These are phyloP conservation scores for Diospyros kaki DNA, from an alignment of 148 eudicot genomes.

Conservation along the genomic window DNA sequence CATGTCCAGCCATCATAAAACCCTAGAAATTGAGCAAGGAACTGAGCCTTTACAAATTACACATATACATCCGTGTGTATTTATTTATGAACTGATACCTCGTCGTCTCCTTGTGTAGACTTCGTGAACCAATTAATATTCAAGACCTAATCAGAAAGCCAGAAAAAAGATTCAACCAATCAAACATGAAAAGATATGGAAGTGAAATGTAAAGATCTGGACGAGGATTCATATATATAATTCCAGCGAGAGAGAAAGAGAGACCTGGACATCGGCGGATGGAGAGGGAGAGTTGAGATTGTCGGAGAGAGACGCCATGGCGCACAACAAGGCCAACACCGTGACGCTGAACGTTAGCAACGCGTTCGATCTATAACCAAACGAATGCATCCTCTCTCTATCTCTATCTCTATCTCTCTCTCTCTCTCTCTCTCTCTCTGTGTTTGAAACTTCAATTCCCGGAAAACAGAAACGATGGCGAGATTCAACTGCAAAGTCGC, in stretches of 20 bases:
- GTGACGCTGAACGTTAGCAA: slow-evolving; percentile 68
- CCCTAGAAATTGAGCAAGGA: too few relatives aligned
- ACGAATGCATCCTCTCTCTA: slow-evolving; percentile 60
- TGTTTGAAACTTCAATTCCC: too few relatives aligned
- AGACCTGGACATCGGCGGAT: slow-evolving; percentile 56
- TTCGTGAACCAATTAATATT: slow-evolving; percentile 76
- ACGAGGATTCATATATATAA: too few relatives aligned
- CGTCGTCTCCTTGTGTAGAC: slow-evolving; percentile 74
- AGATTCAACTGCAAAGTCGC: too few relatives aligned
- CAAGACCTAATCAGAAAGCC: slow-evolving; percentile 54
- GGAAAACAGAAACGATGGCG: too few relatives aligned
- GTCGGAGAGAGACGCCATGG: slow-evolving; percentile 81
- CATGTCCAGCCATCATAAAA: too few relatives aligned
- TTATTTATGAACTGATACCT: slow-evolving; percentile 39
- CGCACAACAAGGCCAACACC: slow-evolving; percentile 76
- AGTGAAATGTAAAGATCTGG: not conserved
- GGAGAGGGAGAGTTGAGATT: slow-evolving; percentile 68
- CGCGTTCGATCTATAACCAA: slow-evolving; percentile 83
- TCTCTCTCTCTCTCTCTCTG: too few relatives aligned
- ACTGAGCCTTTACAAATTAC: too few relatives aligned
- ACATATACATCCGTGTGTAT: too few relatives aligned
- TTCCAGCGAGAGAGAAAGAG: not conserved
- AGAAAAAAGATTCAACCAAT: not conserved
- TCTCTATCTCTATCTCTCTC: not conserved
- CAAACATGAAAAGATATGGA: not conserved